Conservation (phyloP, 2,329 filamentous ascomycete species). For the Leptographium wingfieldii region DNA sequence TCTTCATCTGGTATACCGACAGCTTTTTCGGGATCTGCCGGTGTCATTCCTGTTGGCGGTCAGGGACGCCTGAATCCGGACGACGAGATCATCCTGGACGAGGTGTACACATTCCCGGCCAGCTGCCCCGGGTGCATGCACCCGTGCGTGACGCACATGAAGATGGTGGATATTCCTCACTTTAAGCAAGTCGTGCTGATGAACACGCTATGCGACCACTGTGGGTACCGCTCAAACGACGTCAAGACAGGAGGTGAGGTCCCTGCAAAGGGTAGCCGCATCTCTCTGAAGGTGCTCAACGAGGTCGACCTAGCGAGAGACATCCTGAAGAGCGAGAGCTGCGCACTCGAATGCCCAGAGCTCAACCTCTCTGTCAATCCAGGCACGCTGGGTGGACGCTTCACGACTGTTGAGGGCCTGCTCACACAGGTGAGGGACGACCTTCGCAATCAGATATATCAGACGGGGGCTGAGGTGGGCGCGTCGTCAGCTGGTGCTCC, state of each 20-base stretch:
- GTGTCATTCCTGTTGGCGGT: slow-evolving; percentile 36
- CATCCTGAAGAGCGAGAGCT: slow-evolving; percentile 93
- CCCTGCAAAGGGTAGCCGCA: slow-evolving; percentile 72
- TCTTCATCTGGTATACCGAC: slow-evolving; percentile 9
- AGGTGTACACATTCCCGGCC: slow-evolving; percentile 86
- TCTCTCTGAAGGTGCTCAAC: slow-evolving; percentile 60
- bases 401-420: slow-evolving; percentile 92
- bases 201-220: slow-evolving; percentile 83
- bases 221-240: slow-evolving; percentile 90
- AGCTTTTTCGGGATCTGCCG: slow-evolving; percentile 24
- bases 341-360: slow-evolving; percentile 75
- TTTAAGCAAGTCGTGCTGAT: slow-evolving; percentile 97
- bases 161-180: slow-evolving; percentile 95
- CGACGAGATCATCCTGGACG: slow-evolving; percentile 80
- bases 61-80: slow-evolving; percentile 31
- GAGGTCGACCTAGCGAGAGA: slow-evolving; percentile 72
- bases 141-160: slow-evolving; percentile 86
- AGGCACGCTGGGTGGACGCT: slow-evolving; percentile 86
- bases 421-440: slow-evolving; percentile 88
- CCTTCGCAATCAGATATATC: slow-evolving; percentile 76
- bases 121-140: slow-evolving; percentile 85
- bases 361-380: slow-evolving; percentile 79
- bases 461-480: slow-evolving; percentile 33
- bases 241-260: slow-evolving; percentile 95
- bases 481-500: slow-evolving; percentile 30